phyloP scores from a whole-genome alignment of 1,284 basidiomycete species.

The Malassezia obtusa region DNA sequence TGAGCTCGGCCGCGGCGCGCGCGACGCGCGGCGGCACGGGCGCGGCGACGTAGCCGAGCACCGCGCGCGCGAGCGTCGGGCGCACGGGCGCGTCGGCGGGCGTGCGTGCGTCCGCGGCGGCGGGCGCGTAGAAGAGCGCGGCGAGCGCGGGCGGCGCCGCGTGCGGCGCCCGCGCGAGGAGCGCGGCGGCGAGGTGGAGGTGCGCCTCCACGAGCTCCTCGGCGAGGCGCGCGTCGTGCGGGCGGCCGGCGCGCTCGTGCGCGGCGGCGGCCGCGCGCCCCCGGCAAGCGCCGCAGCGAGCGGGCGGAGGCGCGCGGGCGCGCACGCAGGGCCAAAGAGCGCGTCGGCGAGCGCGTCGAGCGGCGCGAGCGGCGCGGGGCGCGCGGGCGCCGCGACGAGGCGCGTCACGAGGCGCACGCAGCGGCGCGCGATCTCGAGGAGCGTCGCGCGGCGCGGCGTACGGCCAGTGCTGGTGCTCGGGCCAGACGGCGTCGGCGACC shows the following conservation, averaged over 20 bases:
- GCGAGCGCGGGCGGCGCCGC: neutral
- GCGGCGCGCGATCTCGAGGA: constrained; percentile 65
- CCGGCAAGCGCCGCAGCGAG: constrained; percentile 61
- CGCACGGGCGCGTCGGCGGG: neutral
- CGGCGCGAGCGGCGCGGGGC: constrained; percentile 1
- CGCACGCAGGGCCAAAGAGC: constrained; percentile 56
- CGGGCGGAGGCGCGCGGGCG: constrained; percentile 64
- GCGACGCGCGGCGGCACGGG: constrained; percentile 24
- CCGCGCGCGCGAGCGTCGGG: constrained; percentile 19
- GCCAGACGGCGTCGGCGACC: constrained; percentile 73
- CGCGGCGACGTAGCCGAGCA: constrained; percentile 22
- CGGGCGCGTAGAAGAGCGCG: constrained; percentile 10
- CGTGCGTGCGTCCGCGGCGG: neutral
- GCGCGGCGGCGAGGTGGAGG: constrained; percentile 54
- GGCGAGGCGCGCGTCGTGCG: constrained; percentile 61
- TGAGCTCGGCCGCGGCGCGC: constrained; percentile 27
- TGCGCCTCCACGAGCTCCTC: constrained; percentile 61
- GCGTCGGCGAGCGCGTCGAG: constrained; percentile 55
- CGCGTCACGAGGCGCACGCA: constrained; percentile 60
- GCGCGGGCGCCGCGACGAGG: constrained; percentile 56
- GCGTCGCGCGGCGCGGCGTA: constrained; percentile 66
- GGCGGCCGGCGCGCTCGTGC: constrained; percentile 58
- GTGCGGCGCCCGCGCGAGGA: constrained; percentile 18
- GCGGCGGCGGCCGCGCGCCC: constrained; percentile 57
- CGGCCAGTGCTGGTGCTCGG: constrained; percentile 70